A percentile compares a stretch with the other conserved stretches of the same genome.
phyloP scores from a whole-genome alignment of 2,329 filamentous ascomycete species.

The Diaporthe citriasiana region DNA sequence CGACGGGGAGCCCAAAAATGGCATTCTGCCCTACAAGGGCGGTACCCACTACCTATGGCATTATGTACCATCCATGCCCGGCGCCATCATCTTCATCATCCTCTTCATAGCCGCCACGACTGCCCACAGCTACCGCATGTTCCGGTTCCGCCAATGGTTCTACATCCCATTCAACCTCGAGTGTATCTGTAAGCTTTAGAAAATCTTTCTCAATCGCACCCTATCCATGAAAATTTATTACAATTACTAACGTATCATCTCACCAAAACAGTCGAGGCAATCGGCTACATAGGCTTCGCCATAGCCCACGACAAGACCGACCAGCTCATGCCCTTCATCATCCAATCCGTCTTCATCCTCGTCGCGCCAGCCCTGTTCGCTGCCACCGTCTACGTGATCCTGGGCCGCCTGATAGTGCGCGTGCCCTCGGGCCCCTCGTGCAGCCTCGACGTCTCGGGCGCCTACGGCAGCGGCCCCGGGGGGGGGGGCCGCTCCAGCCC shows the following conservation, averaged over 20 bases:
- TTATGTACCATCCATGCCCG: constrained; percentile 58
- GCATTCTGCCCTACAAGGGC: constrained; percentile 49
- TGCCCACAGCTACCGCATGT: constrained; percentile 58
- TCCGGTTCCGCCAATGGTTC: constrained; percentile 63
- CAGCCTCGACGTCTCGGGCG: constrained; percentile 43
- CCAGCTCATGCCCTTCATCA: constrained; percentile 54
- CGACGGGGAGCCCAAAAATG: constrained; percentile 45
- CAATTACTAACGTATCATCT: neutral
- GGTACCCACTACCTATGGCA: constrained; percentile 53
- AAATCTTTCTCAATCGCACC: too few species aligned
- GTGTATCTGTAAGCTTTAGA: constrained; percentile 59
- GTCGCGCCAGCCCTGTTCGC: constrained; percentile 64
- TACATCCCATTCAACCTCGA: constrained; percentile 64
- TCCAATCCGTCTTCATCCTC: constrained; percentile 60
- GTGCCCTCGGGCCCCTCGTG: constrained; percentile 52
- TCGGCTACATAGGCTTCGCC: constrained; percentile 57
- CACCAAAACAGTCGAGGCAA: constrained; percentile 55
- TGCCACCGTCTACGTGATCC: constrained; percentile 66
- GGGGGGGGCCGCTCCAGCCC: neutral
- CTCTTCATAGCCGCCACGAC: constrained; percentile 58
- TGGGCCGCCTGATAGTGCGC: constrained; percentile 59
- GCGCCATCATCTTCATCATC: constrained; percentile 58
- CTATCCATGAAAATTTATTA: too few species aligned
- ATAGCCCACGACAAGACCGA: constrained; percentile 50
- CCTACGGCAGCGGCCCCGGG: constrained; percentile 31